Percentiles rank a stretch among this genome's conserved stretches.
Conservation (phyloP, 257 asterid species). For the Solanum sitiens region DNA sequence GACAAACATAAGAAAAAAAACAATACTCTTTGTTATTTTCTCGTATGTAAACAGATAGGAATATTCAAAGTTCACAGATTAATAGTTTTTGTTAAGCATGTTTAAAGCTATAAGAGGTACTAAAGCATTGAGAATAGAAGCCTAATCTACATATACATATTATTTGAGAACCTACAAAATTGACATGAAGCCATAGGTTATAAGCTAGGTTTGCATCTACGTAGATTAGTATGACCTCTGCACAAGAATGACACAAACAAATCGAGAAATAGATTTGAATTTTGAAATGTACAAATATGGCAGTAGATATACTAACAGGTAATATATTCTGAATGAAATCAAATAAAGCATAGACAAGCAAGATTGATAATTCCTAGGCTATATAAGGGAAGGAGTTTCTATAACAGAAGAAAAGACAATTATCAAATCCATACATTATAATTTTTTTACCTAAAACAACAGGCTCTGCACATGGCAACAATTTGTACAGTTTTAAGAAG, state of each 20-base stretch:
- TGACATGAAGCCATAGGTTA: background rate
- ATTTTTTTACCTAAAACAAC: constrained; percentile 1
- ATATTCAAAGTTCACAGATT: background rate
- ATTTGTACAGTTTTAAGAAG: background rate
- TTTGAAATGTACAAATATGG: background rate
- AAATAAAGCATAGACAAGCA: background rate
- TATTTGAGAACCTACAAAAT: background rate
- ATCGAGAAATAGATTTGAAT: background rate
- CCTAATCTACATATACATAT: background rate
- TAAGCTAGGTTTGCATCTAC: background rate
- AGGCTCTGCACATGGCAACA: constrained; percentile 16
- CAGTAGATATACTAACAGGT: background rate
- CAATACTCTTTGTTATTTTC: background rate
- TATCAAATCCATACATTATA: constrained; percentile 10
- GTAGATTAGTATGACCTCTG: background rate
- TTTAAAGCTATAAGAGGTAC: background rate
- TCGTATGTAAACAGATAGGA: background rate
- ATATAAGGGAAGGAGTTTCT: background rate
- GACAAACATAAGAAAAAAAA: background rate
- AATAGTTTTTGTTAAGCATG: background rate
- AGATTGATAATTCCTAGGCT: background rate
- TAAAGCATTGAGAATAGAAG: background rate
- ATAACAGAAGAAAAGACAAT: background rate
- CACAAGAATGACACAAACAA: background rate
- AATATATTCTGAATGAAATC: background rate